Evolutionary conservation across 2,329 filamentous ascomycete species (phyloP).

Genomic region (Cladosporium sp.): DNA sequence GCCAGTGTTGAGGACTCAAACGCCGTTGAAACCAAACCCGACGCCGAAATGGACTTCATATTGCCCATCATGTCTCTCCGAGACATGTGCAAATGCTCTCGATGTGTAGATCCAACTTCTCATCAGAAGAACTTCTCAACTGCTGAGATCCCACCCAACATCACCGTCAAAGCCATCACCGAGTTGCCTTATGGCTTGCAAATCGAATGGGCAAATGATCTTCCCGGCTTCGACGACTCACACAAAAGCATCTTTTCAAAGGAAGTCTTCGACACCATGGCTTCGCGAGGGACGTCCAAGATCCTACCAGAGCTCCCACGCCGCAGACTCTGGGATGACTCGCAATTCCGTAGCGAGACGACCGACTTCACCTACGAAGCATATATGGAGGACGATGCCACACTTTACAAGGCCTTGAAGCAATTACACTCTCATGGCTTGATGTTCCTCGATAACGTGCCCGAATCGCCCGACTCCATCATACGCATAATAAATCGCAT

Average conservation of each 20-base stretch:
- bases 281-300: background rate
- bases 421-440: constrained; percentile 66
- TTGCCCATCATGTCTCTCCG: constrained; percentile 38
- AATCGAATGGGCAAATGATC: constrained; percentile 57
- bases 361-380: constrained; percentile 63
- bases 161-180: constrained; percentile 37
- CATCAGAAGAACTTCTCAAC: constrained; percentile 63
- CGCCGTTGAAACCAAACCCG: too few species aligned
- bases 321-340: constrained; percentile 41
- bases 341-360: constrained; percentile 45
- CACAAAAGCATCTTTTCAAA: constrained; percentile 26
- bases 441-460: constrained; percentile 71
- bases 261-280: background rate
- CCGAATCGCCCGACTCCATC: constrained; percentile 52
- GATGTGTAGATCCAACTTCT: constrained; percentile 56
- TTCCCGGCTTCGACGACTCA: constrained; percentile 38
- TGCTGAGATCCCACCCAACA: constrained; percentile 55
- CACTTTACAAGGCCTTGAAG: constrained; percentile 58
- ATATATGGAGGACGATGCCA: constrained; percentile 60
- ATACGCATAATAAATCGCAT: constrained; percentile 66
- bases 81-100: constrained; percentile 55
- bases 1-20: too few species aligned
- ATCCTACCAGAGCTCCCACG: constrained; percentile 4
- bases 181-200: constrained; percentile 23
- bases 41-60: background rate